Evolutionary conservation across 345 rosid genomes (phyloP), one percentile per base, ranked within the genome.

Genomic region (Odontarrhena argentea): DNA sequence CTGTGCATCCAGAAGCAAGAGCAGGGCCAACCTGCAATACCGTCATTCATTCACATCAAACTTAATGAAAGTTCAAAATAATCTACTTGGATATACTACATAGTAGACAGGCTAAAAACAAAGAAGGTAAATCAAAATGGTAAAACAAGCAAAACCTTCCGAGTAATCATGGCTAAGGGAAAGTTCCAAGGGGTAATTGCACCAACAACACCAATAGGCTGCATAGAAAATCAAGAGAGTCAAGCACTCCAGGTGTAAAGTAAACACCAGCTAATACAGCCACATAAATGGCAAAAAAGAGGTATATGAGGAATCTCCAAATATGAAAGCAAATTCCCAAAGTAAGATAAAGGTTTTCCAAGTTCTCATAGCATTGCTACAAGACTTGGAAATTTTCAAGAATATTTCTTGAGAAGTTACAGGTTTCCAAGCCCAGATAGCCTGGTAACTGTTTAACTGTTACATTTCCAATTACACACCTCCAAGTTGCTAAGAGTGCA

Each of bases 151-250:
- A 68, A 61, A 41, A 94, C 99, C 93, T 94, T 94, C 50, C 97
- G 82, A 35, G 99, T 94, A 69, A 94, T 94, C 99, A 94, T 94
- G 56, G 99, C 99, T 77, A 91, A 80, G 32, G 99, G 99, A 73
- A 91, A 94, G 82, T 94, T 94, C 99, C 99, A 94, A 4, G 99
- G 99, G 13, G 93, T 74, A 63, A 94, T 83, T 49, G 95, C 90
- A 69, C 97, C 99, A 76, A 88, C 95, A 80, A 91, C 95, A 80
- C 99, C 99, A 10, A 94, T 68, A 74, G 99, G 96, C 99, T 94
- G 89, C 78, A 67, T 53, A 68, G 67, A 61, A 48, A 45, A 63
- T 48, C 22, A 70, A 69, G 45, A 37, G 63, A 65, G 56, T 61
- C 56, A 45, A 60, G 36, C 34, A 50, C 15, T 22, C 42, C 44